A percentile compares a stretch with the other conserved stretches of the same genome.
These are phyloP conservation scores for Populus pruinosa DNA, from an alignment of 345 rosid species.

Conservation along the genomic window DNA sequence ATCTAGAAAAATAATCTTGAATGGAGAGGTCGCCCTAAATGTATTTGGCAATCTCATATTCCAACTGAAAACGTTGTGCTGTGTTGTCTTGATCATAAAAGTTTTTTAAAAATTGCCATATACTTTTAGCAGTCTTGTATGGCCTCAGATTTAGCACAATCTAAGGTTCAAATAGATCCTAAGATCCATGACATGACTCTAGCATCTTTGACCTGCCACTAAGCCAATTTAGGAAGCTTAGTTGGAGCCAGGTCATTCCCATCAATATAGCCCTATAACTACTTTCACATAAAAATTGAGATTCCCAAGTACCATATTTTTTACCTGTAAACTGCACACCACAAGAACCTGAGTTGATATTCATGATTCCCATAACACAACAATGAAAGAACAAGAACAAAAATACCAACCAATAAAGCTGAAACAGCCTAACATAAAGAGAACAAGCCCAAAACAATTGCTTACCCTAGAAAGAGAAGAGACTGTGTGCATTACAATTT, in stretches of 20 bases:
- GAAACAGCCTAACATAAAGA: too few relatives aligned
- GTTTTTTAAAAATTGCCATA: conserved; percentile 4
- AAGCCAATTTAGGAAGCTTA: background rate
- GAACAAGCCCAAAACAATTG: background rate
- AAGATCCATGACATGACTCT: conserved; percentile 1
- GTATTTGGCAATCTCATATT: conserved; percentile 6
- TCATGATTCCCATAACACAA: too few relatives aligned
- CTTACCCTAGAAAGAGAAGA: background rate
- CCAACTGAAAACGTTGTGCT: background rate
- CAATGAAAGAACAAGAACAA: background rate
- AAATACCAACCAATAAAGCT: too few relatives aligned
- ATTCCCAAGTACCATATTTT: conserved; percentile 13
- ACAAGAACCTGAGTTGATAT: too few relatives aligned
- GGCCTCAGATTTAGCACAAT: background rate
- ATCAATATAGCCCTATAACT: conserved; percentile 8
- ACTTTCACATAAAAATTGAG: conserved; percentile 10
- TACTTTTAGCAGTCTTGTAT: background rate
- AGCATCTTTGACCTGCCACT: conserved; percentile 7
- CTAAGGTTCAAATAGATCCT: background rate
- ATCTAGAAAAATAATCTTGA: conserved; percentile 16
- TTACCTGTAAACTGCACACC: background rate
- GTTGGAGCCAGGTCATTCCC: background rate
- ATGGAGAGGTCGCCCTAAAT: background rate
- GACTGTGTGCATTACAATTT: background rate
- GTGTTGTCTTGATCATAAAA: background rate